These are phyloP conservation scores for Tausonia pullulans DNA, from an alignment of 1,284 basidiomycete genomes.

Conservation along the genomic window DNA sequence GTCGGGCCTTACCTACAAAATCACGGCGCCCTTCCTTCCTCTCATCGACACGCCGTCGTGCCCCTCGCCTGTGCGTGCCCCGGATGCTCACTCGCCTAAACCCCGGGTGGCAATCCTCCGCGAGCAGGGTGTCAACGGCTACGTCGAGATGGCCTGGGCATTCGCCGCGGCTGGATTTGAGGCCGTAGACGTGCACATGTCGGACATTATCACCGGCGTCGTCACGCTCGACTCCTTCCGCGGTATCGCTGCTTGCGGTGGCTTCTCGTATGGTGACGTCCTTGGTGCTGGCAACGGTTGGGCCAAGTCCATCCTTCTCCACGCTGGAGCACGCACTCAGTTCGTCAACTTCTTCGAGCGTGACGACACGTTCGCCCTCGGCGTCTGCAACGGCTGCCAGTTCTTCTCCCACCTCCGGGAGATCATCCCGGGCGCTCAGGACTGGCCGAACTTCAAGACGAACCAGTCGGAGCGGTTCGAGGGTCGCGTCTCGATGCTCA, in stretches of 20 bases:
- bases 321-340: conserved; percentile 57
- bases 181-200: conserved; percentile 95
- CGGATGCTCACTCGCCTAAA: conserved; percentile 37
- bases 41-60: conserved; percentile 25
- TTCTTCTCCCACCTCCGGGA: conserved; percentile 79
- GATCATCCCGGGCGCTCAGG: conserved; percentile 72
- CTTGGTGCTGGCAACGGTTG: conserved; percentile 95
- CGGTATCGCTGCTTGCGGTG: conserved; percentile 89
- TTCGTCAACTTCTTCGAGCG: conserved; percentile 74
- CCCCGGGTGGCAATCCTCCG: conserved; percentile 91
- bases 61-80: conserved; percentile 25
- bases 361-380: conserved; percentile 73
- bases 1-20: conserved; percentile 64
- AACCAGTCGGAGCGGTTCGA: conserved; percentile 89
- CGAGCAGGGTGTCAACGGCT: conserved; percentile 97
- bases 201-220: conserved; percentile 71
- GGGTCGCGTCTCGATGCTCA: conserved; percentile 67
- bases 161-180: conserved; percentile 89
- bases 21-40: conserved; percentile 49
- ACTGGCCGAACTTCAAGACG: conserved; percentile 85
- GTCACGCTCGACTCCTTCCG: conserved; percentile 58
- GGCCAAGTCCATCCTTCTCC: conserved; percentile 85
- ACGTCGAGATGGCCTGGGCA: conserved; percentile 97
- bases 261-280: conserved; percentile 98
- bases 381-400: conserved; percentile 97